Evolutionary conservation across 2,329 filamentous ascomycete species (phyloP), one percentile per base, ranked within the genome.

Genomic region (Fusarium stilboides): DNA sequence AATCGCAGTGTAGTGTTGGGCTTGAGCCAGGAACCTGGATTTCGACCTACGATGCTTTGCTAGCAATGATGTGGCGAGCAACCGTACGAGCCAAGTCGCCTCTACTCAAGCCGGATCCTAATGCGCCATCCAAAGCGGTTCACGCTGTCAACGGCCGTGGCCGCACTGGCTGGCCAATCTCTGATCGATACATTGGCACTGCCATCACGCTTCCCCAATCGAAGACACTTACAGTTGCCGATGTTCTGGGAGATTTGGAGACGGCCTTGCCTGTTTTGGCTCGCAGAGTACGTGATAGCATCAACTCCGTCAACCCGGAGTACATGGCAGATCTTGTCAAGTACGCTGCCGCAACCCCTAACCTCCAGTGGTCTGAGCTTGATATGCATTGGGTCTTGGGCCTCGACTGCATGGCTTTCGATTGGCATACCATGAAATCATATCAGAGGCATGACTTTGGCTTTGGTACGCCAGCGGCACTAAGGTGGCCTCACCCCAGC

Each of bases 381-480:
- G 58, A 55, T 2, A 43, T 70, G 37, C 53, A 58, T 12, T 60
- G 39, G 22, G 50, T 67, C 0, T 19, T 69, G 17, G 55, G 52
- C 0, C 46, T 66, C 0, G 52, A 61, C 19, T 57, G 47, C 1
- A 55, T 57, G 13, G 49, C 62, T 2, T 67, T 62, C 1, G 54
- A 56, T 8, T 69, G 62, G 58, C 68, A 70, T 28, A 52, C 54
- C 0, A 67, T 63, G 57, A 46, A 34, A 10, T 52, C 54, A 0
- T 66, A 67, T 4, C n/a, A 67, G 6, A 36, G 31, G 6, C 68
- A 69, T 6, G 42, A 70, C 54, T 70, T 66, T 60, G 49, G 65
- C 2, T 63, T 58, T 36, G 58, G 58, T 4, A 49, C 36, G 22
- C 58, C 62, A 8, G 57, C 33, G 1, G 55, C 62, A 2, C 14